A percentile compares a stretch with the other conserved stretches of the same genome.
phyloP scores from a whole-genome alignment of 805 yeast species.

The Kluyveromyces wickerhamii region DNA sequence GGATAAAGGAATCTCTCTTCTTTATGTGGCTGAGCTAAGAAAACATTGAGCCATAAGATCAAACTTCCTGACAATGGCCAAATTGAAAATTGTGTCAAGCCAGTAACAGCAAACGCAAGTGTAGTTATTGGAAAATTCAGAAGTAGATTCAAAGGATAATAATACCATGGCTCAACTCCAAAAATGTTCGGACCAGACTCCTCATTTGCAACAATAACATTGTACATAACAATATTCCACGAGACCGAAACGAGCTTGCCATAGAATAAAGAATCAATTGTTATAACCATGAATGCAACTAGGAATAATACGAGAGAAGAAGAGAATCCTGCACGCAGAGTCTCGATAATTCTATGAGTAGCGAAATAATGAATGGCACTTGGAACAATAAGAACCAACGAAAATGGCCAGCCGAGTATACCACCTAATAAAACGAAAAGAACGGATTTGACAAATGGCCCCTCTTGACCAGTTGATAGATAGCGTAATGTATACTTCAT shows the following conservation, averaged over 20 bases:
- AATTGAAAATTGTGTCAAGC: slow-evolving; percentile 18
- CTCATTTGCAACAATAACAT: slow-evolving; percentile 60
- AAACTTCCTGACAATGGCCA: slow-evolving; percentile 42
- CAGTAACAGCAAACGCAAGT: slow-evolving; percentile 24
- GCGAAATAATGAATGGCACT: slow-evolving; percentile 36
- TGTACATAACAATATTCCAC: slow-evolving; percentile 72
- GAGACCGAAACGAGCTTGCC: slow-evolving; percentile 60
- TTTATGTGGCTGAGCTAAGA: slow-evolving; percentile 76
- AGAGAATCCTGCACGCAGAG: slow-evolving; percentile 24
- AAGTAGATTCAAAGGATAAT: slow-evolving; percentile 59
- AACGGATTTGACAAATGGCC: slow-evolving; percentile 22
- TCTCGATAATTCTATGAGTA: slow-evolving; percentile 19
- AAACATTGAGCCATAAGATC: slow-evolving; percentile 57
- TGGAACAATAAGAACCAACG: slow-evolving; percentile 57
- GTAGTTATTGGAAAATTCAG: slow-evolving; percentile 59
- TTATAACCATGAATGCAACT: slow-evolving; percentile 15
- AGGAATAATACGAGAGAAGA: slow-evolving; percentile 15
- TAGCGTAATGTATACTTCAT: slow-evolving; percentile 24
- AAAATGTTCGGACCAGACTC: slow-evolving; percentile 81
- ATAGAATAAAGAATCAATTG: slow-evolving; percentile 57
- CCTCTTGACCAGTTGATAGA: slow-evolving; percentile 17
- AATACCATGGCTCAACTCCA: slow-evolving; percentile 74
- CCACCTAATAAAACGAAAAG: slow-evolving; percentile 48
- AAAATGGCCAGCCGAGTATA: slow-evolving; percentile 87
- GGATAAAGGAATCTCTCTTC: slow-evolving; percentile 91